Percentiles rank a stretch among this genome's conserved stretches.
Evolutionary conservation across 306 rosid species (phyloP).

Genomic region (Abrus precatorius): DNA sequence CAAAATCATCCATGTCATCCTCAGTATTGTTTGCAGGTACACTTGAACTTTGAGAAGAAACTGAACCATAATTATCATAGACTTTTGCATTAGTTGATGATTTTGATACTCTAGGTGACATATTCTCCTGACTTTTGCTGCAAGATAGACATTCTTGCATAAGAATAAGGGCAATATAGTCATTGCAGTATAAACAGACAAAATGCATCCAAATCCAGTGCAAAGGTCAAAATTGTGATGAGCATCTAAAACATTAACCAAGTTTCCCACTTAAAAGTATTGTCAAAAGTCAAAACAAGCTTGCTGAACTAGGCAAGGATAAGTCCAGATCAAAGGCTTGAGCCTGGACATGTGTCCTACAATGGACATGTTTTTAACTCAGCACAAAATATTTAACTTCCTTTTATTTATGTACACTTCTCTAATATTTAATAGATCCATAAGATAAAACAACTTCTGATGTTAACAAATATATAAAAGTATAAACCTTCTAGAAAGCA

Average conservation of each 20-base stretch:
- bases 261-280: constrained; percentile 13
- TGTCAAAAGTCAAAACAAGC: constrained; percentile 37
- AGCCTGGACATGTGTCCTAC: constrained; percentile 12
- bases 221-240: constrained; percentile 35
- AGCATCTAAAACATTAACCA: constrained; percentile 37
- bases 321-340: constrained; percentile 11
- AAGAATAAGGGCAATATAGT: constrained; percentile 41
- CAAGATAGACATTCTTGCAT: constrained; percentile 52
- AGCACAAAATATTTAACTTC: neutral
- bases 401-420: constrained; percentile 2
- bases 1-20: constrained; percentile 90
- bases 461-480: constrained; percentile 11
- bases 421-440: constrained; percentile 11
- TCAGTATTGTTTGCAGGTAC: constrained; percentile 58
- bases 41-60: constrained; percentile 61
- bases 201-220: constrained; percentile 29
- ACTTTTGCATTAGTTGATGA: constrained; percentile 62
- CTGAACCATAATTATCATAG: constrained; percentile 58
- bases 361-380: constrained; percentile 6
- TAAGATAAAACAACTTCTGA: constrained; percentile 6
- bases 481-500: neutral
- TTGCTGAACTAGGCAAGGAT: constrained; percentile 37
- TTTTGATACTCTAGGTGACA: constrained; percentile 61
- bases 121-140: constrained; percentile 67
- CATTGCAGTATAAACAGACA: constrained; percentile 36